Base-by-base conservation (phyloP, 73 alveolate species). In the Uronychia binucleata region DNA sequence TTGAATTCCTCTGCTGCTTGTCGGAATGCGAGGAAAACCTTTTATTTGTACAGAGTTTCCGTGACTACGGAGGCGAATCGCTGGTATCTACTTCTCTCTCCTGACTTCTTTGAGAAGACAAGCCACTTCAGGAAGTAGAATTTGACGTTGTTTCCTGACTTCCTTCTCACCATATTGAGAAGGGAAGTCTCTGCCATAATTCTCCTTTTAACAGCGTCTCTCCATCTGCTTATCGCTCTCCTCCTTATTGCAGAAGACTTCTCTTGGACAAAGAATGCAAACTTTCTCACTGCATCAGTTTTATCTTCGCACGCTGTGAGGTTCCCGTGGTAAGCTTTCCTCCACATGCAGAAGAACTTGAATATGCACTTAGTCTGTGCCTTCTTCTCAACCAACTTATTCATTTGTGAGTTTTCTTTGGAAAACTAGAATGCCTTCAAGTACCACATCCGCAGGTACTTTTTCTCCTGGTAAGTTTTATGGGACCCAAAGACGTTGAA, bases 331-430 rank as follows among this genome's bases (percentile, higher is more conserved):
- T 86, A 90, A 1, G 87, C 88, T 30, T 46, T 31, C 57, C 96
- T 60, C 96, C 96, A 90, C 11, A 31, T 77, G 59, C 79, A 86
- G 77, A 77, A 90, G 84, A 90, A 90, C 83, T 30, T 46, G 31
- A 79, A 77, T 28, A 46, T 46, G 19, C 86, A 34, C 77, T 90
- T 85, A 31, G 80, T 79, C 28, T 79, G 34, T 8, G 80, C 87
- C 74, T 90, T 90, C 59, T 25, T 46, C 33, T 80, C 77, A 25
- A 85, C 84, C 0, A 90, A 78, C 32, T 75, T 80, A 58, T 34
- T 30, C 82, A 79, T 81, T 58, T 83, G 57, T 28, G 85, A 35
- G 77, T 90, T 79, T 27, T 90, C 89, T 31, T 90, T 82, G 14
- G 67, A 74, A 30, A 90, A 88, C 35, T 90, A 46, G 83, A 86